Evolutionary conservation across 1,139 yeast genomes (phyloP), one percentile per base, ranked within the genome.

Genomic region (Suhomyces ambrosiae): DNA sequence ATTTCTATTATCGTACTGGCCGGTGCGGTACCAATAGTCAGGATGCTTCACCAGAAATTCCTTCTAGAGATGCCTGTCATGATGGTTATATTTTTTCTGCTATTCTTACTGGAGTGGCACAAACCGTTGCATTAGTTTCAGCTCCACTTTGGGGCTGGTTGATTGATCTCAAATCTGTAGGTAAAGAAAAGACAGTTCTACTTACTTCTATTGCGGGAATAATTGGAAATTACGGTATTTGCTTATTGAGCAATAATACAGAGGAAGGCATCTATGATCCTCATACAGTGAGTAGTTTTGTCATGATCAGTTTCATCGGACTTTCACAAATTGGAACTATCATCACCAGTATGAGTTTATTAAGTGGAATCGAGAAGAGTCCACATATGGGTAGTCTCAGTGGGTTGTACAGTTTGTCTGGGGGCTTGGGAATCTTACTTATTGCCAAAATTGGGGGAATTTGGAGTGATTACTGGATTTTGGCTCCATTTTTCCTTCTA

Each of bases 11-110:
- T 43, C 56, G 63, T 30, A 59, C 61, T 3, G 85, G 83, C 0
- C 52, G 60, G 33, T 81, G 87, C 52, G 59, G 65, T 4, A 42
- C 46, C 3, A 44, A 50, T 1, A 56, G 52, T 7, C 27, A 40
- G 39, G 38, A 48, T 15, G 8, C 12, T 7, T 6, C 27, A 13
- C 28, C 40, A 6, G 38, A 52, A 8, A 41, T 46, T 33, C 62
- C 66, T 2, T 53, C 55, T 12, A 66, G 67, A 38, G 54, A 60
- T 14, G 68, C 71, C 22, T 83, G 90, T 48, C 72, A 75, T 40
- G 83, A 80, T 33, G 88, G 86, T 0, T 82, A 80, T 47, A 65
- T 80, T 3, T 72, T 76, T 44, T 76, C 88, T 6, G 87, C 88
- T 1, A 80, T 83, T 30, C 59, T 83, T 18, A 76, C 86, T 0